These are phyloP conservation scores for Phytophthora citricola DNA, from an alignment of 352 stramenopile species.

Conservation along the genomic window DNA sequence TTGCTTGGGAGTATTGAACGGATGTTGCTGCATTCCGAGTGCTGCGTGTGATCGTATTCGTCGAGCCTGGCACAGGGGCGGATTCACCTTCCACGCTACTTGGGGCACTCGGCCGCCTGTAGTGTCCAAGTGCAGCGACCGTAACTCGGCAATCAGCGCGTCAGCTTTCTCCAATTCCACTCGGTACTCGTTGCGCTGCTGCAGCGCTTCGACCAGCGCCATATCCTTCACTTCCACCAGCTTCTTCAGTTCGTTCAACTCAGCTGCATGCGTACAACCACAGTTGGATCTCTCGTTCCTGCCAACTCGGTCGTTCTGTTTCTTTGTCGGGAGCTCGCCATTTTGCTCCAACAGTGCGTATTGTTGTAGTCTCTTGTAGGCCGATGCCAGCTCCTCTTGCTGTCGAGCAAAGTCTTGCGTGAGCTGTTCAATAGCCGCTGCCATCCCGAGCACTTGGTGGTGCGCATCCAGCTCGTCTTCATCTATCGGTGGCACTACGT, in stretches of 20 bases:
- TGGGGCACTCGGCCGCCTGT: constrained; percentile 26
- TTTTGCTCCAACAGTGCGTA: constrained; percentile 30
- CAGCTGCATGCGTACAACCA: constrained; percentile 37
- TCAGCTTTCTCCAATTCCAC: constrained; percentile 56
- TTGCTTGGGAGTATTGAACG: constrained; percentile 32
- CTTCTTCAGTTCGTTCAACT: constrained; percentile 45
- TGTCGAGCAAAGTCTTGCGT: constrained; percentile 64
- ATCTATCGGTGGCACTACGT: constrained; percentile 2
- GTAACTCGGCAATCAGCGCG: constrained; percentile 46
- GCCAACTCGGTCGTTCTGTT: constrained; percentile 1
- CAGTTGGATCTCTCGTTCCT: constrained; percentile 2
- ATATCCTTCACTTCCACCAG: constrained; percentile 63
- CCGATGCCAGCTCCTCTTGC: constrained; percentile 55
- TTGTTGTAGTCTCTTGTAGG: constrained; percentile 65
- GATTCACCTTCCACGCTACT: constrained; percentile 33
- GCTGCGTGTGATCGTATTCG: constrained; percentile 6
- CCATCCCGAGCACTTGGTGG: constrained; percentile 71
- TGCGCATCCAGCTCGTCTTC: constrained; percentile 54
- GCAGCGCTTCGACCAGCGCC: constrained; percentile 58
- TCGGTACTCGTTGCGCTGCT: constrained; percentile 65
- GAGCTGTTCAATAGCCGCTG: constrained; percentile 66
- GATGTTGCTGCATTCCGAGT: constrained; percentile 16
- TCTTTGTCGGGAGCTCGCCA: not conserved
- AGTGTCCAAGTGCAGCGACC: constrained; percentile 33
- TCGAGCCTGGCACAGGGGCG: constrained; percentile 12